A percentile compares a stretch with the other conserved stretches of the same genome.
Conservation (phyloP, 345 rosid species). For the Acer saccharum region DNA sequence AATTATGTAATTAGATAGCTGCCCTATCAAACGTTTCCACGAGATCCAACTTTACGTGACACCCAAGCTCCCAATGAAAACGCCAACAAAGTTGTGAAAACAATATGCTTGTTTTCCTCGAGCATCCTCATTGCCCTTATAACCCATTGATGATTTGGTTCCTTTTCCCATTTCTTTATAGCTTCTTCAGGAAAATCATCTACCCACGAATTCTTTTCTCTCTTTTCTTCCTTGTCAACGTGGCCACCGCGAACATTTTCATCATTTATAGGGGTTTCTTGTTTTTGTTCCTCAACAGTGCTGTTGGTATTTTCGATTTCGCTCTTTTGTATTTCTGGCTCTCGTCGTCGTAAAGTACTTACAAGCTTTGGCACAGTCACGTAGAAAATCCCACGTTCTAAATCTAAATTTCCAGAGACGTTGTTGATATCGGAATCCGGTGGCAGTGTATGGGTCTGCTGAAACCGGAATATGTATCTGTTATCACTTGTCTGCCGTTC, state of each 20-base stretch:
- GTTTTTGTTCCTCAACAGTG: neutral
- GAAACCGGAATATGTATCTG: constrained; percentile 28
- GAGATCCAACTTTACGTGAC: constrained; percentile 20
- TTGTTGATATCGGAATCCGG: constrained; percentile 29
- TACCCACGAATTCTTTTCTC: neutral
- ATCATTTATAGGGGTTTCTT: neutral
- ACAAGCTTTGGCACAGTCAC: constrained; percentile 44
- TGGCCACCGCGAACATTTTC: neutral
- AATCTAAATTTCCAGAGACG: constrained; percentile 30
- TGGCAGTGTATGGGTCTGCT: constrained; percentile 36
- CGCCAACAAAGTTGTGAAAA: constrained; percentile 37
- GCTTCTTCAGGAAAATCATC: constrained; percentile 19
- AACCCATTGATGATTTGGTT: constrained; percentile 2
- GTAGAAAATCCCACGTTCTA: constrained; percentile 30
- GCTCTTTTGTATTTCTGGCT: neutral
- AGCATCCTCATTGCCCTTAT: constrained; percentile 25
- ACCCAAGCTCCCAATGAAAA: constrained; percentile 38
- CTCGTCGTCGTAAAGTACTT: neutral
- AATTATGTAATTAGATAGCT: neutral
- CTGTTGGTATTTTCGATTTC: neutral
- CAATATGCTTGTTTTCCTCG: constrained; percentile 27
- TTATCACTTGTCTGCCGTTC: constrained; percentile 35
- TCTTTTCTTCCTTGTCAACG: neutral
- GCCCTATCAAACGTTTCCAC: neutral
- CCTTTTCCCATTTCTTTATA: constrained; percentile 21